These are phyloP conservation scores for Claviceps sp. DNA, from an alignment of 2,329 filamentous ascomycete genomes.

Conservation along the genomic window DNA sequence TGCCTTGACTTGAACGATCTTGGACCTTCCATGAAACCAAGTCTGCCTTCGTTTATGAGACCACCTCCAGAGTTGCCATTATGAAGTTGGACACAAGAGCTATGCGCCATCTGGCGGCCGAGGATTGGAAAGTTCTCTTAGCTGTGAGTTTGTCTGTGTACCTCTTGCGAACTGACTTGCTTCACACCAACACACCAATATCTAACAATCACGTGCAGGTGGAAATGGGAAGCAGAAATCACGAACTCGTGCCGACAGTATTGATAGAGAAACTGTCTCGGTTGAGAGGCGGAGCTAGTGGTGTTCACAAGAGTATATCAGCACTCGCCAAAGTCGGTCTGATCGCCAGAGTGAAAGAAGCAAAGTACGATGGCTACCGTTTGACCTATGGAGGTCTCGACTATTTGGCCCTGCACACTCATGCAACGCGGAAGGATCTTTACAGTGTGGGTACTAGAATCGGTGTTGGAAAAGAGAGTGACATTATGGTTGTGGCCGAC, in stretches of 20 bases:
- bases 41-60: neutral
- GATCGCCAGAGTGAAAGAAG: slow-evolving; percentile 87
- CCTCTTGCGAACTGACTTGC: neutral
- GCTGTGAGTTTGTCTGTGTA: slow-evolving; percentile 48
- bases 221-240: slow-evolving; percentile 88
- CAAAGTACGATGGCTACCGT: slow-evolving; percentile 93
- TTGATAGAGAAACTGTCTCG: slow-evolving; percentile 76
- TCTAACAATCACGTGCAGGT: slow-evolving; percentile 42
- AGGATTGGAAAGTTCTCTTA: slow-evolving; percentile 92
- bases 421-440: slow-evolving; percentile 65
- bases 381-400: slow-evolving; percentile 94
- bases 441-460: slow-evolving; percentile 93
- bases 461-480: slow-evolving; percentile 93
- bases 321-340: slow-evolving; percentile 82
- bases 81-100: slow-evolving; percentile 96
- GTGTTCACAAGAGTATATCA: slow-evolving; percentile 78
- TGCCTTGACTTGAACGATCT: neutral
- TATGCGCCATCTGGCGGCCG: slow-evolving; percentile 78
- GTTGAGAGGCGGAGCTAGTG: slow-evolving; percentile 61
- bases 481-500: slow-evolving; percentile 88
- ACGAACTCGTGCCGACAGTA: slow-evolving; percentile 87
- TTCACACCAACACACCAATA: slow-evolving; percentile 2
- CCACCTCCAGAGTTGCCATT: slow-evolving; percentile 9
- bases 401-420: slow-evolving; percentile 88
- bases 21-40: neutral